These are phyloP conservation scores for Sisymbrium irio DNA, from an alignment of 345 rosid species.

Conservation along the genomic window DNA sequence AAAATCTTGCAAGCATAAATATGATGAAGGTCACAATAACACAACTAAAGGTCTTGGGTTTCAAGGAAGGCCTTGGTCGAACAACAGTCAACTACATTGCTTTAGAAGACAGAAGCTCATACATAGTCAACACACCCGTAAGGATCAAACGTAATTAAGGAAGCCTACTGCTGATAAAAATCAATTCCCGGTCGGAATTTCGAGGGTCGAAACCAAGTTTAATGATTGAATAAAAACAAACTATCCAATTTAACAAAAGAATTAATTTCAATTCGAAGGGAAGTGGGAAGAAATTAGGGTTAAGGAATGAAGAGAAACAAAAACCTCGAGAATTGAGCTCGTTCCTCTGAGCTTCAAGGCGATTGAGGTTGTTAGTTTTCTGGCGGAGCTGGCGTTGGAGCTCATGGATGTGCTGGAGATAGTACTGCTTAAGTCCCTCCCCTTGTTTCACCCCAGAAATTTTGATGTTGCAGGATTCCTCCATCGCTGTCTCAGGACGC, in stretches of 20 bases:
- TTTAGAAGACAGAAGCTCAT: not conserved
- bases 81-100: not conserved
- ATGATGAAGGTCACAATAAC: not conserved
- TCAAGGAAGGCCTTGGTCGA: not conserved
- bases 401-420: conserved; percentile 88
- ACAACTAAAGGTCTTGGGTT: not conserved
- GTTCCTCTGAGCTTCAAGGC: conserved; percentile 95
- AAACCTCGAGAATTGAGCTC: conserved; percentile 93
- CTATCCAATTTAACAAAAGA: not conserved
- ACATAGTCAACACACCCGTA: not conserved
- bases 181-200: too few species aligned
- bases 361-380: conserved; percentile 83
- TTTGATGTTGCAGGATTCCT: conserved; percentile 46
- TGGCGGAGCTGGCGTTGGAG: conserved; percentile 78
- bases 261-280: not conserved
- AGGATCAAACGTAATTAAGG: not conserved
- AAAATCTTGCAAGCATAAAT: not conserved
- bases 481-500: conserved; percentile 38
- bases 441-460: conserved; percentile 69
- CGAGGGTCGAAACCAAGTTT: too few species aligned
- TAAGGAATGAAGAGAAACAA: not conserved
- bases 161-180: not conserved
- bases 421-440: conserved; percentile 89
- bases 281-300: not conserved
- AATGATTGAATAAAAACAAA: too few species aligned